Evolutionary conservation across 2,329 filamentous ascomycete genomes (phyloP).

Genomic region (Ophiocordyceps robertsii): DNA sequence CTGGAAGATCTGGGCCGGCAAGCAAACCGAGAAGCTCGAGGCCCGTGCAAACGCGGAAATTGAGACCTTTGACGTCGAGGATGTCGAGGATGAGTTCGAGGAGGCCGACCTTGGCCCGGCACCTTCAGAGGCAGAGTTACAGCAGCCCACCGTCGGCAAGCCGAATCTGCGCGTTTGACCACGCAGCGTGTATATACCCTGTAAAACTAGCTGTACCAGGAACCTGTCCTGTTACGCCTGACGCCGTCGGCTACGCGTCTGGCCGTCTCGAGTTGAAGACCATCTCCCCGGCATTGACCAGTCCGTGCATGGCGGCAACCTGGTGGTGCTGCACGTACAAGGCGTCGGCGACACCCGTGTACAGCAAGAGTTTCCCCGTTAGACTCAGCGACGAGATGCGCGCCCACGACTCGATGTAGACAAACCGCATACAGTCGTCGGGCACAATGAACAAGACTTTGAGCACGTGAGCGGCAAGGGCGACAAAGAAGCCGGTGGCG

Average conservation of each 20-base stretch:
- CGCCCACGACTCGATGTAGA: slow-evolving; percentile 92
- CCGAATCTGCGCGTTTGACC: not conserved
- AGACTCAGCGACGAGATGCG: slow-evolving; percentile 71
- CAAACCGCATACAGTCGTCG: slow-evolving; percentile 48
- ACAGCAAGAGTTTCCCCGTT: slow-evolving; percentile 63
- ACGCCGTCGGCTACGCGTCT: slow-evolving; percentile 1
- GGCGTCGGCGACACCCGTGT: slow-evolving; percentile 52
- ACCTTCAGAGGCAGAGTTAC: slow-evolving; percentile 5
- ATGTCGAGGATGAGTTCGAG: slow-evolving; percentile 5
- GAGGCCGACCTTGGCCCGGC: slow-evolving; percentile 12
- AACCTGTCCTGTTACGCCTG: not conserved
- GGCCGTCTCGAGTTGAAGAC: slow-evolving; percentile 23
- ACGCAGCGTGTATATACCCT: slow-evolving; percentile 5
- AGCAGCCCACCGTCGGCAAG: not conserved
- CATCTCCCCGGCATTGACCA: slow-evolving; percentile 23
- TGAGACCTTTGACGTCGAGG: slow-evolving; percentile 24
- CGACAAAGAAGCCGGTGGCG: slow-evolving; percentile 71
- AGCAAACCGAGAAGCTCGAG: slow-evolving; percentile 28
- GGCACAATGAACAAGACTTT: slow-evolving; percentile 32
- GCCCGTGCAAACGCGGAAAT: slow-evolving; percentile 27
- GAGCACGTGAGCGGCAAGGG: slow-evolving; percentile 32
- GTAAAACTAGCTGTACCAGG: slow-evolving; percentile 8
- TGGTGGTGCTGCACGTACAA: slow-evolving; percentile 73
- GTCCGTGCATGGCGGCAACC: slow-evolving; percentile 35
- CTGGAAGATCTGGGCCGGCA: slow-evolving; percentile 71